Conservation (phyloP, 352 stramenopile species). For the Globisporangium mamillatum region DNA sequence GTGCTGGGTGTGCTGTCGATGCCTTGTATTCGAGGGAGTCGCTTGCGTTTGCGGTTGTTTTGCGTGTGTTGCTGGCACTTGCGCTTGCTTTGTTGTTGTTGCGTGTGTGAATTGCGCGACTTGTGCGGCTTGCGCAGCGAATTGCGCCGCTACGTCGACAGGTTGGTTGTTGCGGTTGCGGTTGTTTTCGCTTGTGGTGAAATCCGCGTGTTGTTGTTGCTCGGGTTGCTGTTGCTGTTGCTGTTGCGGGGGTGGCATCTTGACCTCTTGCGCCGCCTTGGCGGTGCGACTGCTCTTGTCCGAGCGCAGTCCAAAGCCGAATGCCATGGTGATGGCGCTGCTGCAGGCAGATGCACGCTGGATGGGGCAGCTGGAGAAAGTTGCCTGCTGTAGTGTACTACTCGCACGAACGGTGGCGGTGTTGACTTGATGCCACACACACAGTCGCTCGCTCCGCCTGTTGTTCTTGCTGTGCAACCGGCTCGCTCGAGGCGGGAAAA, state of each 20-base stretch:
- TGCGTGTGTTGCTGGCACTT: not conserved
- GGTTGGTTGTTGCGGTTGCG: not conserved
- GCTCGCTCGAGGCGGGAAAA: not conserved
- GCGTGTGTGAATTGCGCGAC: not conserved
- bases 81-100: not conserved
- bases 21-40: too few species aligned
- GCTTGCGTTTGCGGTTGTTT: not conserved
- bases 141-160: not conserved
- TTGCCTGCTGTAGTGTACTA: not conserved
- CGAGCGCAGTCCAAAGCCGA: slow-evolving; percentile 14
- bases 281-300: slow-evolving; percentile 11
- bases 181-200: not conserved
- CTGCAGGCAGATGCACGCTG: not conserved
- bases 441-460: not conserved
- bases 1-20: not conserved
- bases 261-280: slow-evolving; percentile 2
- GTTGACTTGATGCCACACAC: not conserved
- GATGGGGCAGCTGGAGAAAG: not conserved
- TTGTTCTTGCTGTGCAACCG: not conserved
- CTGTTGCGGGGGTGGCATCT: not conserved
- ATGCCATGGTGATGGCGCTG: slow-evolving; percentile 12
- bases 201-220: slow-evolving; percentile 6
- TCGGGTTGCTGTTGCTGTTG: not conserved
- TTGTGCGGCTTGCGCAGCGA: slow-evolving; percentile 2
- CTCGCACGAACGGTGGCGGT: not conserved